phyloP scores from a whole-genome alignment of 2,329 filamentous ascomycete species.

The Verticillium nonalfalfae region DNA sequence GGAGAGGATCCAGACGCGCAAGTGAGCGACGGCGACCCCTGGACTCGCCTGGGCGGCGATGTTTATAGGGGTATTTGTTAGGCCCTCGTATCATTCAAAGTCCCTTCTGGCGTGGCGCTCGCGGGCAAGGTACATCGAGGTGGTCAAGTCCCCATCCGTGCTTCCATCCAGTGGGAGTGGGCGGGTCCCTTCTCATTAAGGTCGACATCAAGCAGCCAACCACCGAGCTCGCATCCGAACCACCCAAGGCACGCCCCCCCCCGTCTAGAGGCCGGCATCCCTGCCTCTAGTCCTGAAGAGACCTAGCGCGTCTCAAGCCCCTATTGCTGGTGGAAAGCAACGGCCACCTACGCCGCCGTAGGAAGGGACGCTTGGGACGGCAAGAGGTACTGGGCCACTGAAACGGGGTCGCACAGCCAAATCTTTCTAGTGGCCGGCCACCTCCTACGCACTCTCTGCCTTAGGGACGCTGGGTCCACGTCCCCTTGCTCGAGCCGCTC shows the following conservation, averaged over 20 bases:
- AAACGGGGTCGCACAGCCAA: slow-evolving; percentile 4
- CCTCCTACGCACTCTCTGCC: background rate
- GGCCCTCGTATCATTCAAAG: background rate
- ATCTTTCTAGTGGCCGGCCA: background rate
- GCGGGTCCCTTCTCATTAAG: slow-evolving; percentile 1
- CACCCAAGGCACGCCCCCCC: background rate
- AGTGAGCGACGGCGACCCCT: background rate
- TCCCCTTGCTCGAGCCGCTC: background rate
- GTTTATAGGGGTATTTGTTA: slow-evolving; percentile 2
- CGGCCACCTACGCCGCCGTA: background rate
- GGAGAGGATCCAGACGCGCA: background rate
- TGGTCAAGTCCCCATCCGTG: slow-evolving; percentile 1
- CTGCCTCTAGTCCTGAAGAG: background rate
- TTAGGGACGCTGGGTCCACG: background rate
- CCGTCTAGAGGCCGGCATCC: slow-evolving; percentile 1
- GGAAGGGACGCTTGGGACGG: background rate
- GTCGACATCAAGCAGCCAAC: background rate
- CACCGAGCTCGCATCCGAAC: background rate
- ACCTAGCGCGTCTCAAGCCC: background rate
- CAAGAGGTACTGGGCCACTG: slow-evolving; percentile 1
- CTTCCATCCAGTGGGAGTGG: background rate
- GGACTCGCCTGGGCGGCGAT: background rate
- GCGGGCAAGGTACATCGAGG: background rate
- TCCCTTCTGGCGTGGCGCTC: background rate
- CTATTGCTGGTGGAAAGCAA: slow-evolving; percentile 2